Evolutionary conservation across 306 rosid species (phyloP), one percentile per base, ranked within the genome.

Genomic region (Trifolium subterraneum): DNA sequence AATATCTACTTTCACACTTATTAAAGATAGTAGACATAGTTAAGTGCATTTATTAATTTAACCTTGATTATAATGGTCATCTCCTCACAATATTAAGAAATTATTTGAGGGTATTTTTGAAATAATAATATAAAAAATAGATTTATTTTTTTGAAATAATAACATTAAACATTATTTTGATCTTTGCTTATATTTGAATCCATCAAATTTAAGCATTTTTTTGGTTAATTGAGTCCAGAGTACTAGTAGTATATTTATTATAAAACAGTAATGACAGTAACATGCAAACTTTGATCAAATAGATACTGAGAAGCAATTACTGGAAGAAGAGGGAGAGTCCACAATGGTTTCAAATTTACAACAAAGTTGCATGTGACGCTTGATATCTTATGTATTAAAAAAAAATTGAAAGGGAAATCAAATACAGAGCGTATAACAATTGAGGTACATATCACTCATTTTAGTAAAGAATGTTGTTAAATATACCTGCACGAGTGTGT

Each of bases 401-500:
- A 62, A 36, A 42, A 42, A 51, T 23, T 9, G 4, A 42, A 22
- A 68, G 39, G 71, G 25, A 39, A 66, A 61, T 45, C 44, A 59
- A 39, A 62, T 44, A 45, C 36, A 14, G 68, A 29, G 62, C 47
- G 19, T 69, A 23, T 62, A 7, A 33, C 45, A 38, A 23, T 55
- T 36, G 54, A 68, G 29, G 71, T 29, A 59, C 39, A 74, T 20
- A 78, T 62, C 41, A 72, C 20, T 74, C 50, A 52, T 75, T 44
- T 51, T 50, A 68, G 63, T 70, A 41, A 50, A 75, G 79, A 72
- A 82, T 41, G 10, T 42, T 56, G 70, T 67, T 25, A 25, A 79
- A 42, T 16, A 72, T 81, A 94, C 98, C 97, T 94, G 90, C 87
- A 56, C 0, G 89, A 84, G 83, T 91, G 95, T 19, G 98, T 90